These are phyloP conservation scores for Didymella glomerata DNA, from an alignment of 2,329 filamentous ascomycete species.

Conservation along the genomic window DNA sequence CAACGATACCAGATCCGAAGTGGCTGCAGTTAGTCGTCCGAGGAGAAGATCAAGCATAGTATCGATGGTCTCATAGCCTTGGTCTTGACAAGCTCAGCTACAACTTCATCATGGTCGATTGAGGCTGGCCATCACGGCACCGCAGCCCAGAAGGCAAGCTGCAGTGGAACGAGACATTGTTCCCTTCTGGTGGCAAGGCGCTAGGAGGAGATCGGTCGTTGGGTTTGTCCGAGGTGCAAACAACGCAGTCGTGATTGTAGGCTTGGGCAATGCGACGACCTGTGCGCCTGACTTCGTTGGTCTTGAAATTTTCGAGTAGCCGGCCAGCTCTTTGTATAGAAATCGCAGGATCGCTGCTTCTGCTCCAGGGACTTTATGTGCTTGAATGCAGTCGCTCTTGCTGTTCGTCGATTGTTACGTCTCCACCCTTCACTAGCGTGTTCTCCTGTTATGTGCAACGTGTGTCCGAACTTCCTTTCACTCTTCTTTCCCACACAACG, in stretches of 20 bases:
- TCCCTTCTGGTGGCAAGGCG: too few species aligned
- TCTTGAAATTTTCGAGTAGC: conserved; percentile 35
- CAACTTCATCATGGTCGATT: too few species aligned
- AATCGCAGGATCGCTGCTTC: background rate
- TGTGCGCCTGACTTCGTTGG: conserved; percentile 42
- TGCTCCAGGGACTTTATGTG: too few species aligned
- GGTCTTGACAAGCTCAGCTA: too few species aligned
- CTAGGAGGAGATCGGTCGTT: conserved; percentile 27
- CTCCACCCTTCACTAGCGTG: too few species aligned
- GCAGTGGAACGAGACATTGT: too few species aligned
- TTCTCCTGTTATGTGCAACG: background rate
- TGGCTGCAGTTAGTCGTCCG: conserved; percentile 52
- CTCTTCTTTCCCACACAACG: background rate
- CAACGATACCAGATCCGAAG: background rate
- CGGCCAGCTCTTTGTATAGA: background rate
- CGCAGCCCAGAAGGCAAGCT: too few species aligned
- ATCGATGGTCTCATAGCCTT: conserved; percentile 61
- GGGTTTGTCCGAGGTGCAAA: conserved; percentile 36
- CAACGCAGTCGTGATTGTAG: conserved; percentile 36
- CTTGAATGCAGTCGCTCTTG: background rate
- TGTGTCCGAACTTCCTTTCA: background rate
- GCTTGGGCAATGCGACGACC: conserved; percentile 19
- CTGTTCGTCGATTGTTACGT: background rate
- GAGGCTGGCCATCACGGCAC: too few species aligned
- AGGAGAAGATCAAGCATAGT: conserved; percentile 60